Evolutionary conservation across 371 early-diverging fungal species (phyloP).

Genomic region (Rhizopus arrhizus): DNA sequence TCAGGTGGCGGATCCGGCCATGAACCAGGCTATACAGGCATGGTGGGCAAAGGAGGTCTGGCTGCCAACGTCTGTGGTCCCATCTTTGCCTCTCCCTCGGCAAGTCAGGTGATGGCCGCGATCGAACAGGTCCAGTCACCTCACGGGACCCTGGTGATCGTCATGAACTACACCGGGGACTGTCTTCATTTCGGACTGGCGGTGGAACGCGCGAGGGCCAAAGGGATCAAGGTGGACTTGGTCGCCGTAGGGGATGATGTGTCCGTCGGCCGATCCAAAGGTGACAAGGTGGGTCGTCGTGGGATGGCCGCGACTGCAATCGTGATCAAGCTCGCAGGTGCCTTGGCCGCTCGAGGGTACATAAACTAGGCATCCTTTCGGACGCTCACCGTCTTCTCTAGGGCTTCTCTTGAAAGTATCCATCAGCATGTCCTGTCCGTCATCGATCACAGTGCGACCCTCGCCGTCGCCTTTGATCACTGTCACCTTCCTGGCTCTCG

Average conservation of each 20-base stretch:
- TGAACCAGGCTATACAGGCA: conserved; percentile 82
- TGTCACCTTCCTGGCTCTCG: conserved; percentile 71
- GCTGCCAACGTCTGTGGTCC: conserved; percentile 81
- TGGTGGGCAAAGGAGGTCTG: conserved; percentile 70
- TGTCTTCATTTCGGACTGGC: conserved; percentile 81
- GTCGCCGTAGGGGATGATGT: conserved; percentile 83
- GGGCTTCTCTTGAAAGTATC: conserved; percentile 63
- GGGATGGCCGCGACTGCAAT: conserved; percentile 80
- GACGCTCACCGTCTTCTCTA: conserved; percentile 8
- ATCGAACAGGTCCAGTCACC: conserved; percentile 64
- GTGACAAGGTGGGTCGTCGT: conserved; percentile 72
- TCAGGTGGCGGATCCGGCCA: conserved; percentile 87
- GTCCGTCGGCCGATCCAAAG: conserved; percentile 66
- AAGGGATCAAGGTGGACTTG: conserved; percentile 67
- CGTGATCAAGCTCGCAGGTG: conserved; percentile 81
- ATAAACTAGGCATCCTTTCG: conserved; percentile 1
- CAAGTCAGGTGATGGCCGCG: conserved; percentile 73
- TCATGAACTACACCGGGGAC: conserved; percentile 88
- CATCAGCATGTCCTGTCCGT: conserved; percentile 54
- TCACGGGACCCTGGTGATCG: conserved; percentile 73
- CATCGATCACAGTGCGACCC: conserved; percentile 64
- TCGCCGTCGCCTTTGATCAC: conserved; percentile 77
- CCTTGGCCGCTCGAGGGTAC: conserved; percentile 62
- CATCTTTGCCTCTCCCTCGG: conserved; percentile 82
- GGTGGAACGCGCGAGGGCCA: conserved; percentile 75